Base-by-base conservation (phyloP, 2,329 filamentous ascomycete genomes). In the Boeremia lycopersici region DNA sequence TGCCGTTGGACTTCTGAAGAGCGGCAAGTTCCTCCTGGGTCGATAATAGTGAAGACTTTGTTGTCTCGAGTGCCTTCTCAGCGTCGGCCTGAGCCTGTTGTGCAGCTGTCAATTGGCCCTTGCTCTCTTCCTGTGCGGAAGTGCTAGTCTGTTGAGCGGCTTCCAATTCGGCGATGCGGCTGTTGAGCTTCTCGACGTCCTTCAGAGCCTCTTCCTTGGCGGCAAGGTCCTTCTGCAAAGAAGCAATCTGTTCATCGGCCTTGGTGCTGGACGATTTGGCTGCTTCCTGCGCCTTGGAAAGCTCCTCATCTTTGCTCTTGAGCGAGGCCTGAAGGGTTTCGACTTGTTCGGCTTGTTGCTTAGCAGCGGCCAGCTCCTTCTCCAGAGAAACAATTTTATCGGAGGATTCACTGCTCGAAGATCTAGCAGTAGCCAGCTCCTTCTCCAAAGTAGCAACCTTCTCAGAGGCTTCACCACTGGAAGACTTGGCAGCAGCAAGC, bases 391-490 rank as follows among this genome's bases (percentile, higher is more conserved):
- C 57, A 11, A 68, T 57, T 57, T 73, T 71, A 19, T 62, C 54
- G 26, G 48, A 57, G 30, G 65, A 54, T 19, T 61, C 60, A 17
- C 59, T 59, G 44, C 56, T 54, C 10, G 65, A 63, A 35, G 59
- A 59, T 41, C 65, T 65, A 11, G 64, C 64, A 26, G 58, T 49
- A n/a, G 59, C 62, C 26, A 70, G 58, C 17, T 69, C 61, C 54
- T 65, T 62, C 56, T 71, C 59, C 8, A 74, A 53, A 26, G 71
- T 58, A 45, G 62, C 58, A 10, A 69, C 53, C 57, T 73, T 67
- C 26, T 63, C 57, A 19, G 52, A 61, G 17, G 65, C 55, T 9
- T 57, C 60, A 30, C 57, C 58, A 42, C 59, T 56, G n/a, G 65
- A 61, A 31, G 59, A 56, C 45, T 64, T 62, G 12, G 54, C 57